These are phyloP conservation scores for Colletotrichum agaves DNA, from an alignment of 2,329 filamentous ascomycete genomes.

Conservation along the genomic window DNA sequence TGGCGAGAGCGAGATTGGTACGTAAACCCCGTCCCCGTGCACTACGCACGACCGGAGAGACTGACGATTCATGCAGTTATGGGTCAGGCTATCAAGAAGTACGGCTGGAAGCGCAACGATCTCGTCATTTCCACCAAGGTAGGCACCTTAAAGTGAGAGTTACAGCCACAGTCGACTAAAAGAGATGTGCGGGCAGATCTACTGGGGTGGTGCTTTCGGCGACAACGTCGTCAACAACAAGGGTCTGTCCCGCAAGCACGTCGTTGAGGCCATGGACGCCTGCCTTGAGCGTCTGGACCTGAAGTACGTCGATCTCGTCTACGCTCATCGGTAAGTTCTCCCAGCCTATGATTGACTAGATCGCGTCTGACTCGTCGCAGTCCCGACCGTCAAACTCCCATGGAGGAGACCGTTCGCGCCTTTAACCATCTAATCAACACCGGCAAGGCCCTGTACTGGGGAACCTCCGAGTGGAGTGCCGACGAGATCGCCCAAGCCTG, in stretches of 20 bases:
- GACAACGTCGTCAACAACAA: slow-evolving; percentile 73
- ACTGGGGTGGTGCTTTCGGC: slow-evolving; percentile 71
- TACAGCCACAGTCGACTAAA: slow-evolving; percentile 1
- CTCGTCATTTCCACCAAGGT: slow-evolving; percentile 71
- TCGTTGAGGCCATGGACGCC: slow-evolving; percentile 72
- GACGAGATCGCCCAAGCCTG: slow-evolving; percentile 73
- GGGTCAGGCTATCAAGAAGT: slow-evolving; percentile 69
- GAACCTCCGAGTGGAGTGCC: slow-evolving; percentile 75
- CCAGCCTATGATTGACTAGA: background rate
- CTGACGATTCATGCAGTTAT: slow-evolving; percentile 54
- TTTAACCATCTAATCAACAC: slow-evolving; percentile 77
- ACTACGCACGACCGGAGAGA: background rate
- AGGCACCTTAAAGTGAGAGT: slow-evolving; percentile 13
- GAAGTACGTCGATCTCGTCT: slow-evolving; percentile 74
- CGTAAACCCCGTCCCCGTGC: background rate
- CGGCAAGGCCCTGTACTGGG: slow-evolving; percentile 78
- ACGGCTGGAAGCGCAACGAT: slow-evolving; percentile 70
- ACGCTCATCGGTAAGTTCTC: slow-evolving; percentile 66
- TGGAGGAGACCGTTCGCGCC: slow-evolving; percentile 76
- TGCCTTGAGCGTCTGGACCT: slow-evolving; percentile 67
- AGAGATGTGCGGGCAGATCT: slow-evolving; percentile 56
- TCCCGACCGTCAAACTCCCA: slow-evolving; percentile 73
- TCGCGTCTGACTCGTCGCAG: slow-evolving; percentile 8
- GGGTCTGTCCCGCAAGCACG: slow-evolving; percentile 75
- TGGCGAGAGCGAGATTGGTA: slow-evolving; percentile 67